Evolutionary conservation across 2,329 filamentous ascomycete species (phyloP).

Genomic region (Claviceps lovelessii): DNA sequence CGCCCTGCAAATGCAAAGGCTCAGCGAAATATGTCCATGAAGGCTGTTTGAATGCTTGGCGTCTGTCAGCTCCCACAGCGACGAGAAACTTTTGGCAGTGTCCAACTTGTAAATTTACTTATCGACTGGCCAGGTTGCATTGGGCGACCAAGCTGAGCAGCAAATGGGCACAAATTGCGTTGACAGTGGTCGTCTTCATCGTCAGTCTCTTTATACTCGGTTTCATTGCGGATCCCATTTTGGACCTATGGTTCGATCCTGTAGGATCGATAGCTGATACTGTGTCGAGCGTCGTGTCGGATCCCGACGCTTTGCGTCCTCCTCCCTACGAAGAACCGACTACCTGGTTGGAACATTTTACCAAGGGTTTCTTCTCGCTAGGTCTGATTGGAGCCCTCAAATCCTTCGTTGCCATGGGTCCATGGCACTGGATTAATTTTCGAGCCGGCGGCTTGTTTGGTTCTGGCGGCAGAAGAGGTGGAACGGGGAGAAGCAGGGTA

Average conservation of each 20-base stretch:
- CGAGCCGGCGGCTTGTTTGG: constrained; percentile 44
- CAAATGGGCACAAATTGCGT: constrained; percentile 47
- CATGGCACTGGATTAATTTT: constrained; percentile 66
- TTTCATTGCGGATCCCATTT: constrained; percentile 83
- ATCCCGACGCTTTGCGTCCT: constrained; percentile 21
- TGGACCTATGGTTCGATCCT: constrained; percentile 77
- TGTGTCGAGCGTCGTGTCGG: constrained; percentile 30
- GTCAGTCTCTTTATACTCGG: constrained; percentile 67
- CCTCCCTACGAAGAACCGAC: constrained; percentile 33
- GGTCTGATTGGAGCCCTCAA: constrained; percentile 78
- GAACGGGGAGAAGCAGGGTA: constrained; percentile 61
- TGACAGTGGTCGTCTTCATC: constrained; percentile 62
- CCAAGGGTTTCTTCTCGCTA: constrained; percentile 81
- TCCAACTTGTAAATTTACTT: constrained; percentile 73
- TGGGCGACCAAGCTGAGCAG: constrained; percentile 60
- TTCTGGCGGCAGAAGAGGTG: constrained; percentile 36
- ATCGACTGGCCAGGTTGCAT: constrained; percentile 61
- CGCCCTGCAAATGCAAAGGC: constrained; percentile 87
- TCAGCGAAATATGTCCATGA: constrained; percentile 91
- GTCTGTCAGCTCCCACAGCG: constrained; percentile 51
- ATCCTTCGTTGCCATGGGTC: constrained; percentile 56
- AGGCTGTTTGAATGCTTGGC: constrained; percentile 72
- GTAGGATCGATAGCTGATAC: constrained; percentile 43
- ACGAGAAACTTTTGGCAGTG: constrained; percentile 72
- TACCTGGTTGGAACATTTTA: constrained; percentile 69